Evolutionary conservation across 2,329 filamentous ascomycete genomes (phyloP), one percentile per base, ranked within the genome.

Genomic region (Elsinoe batatas): DNA sequence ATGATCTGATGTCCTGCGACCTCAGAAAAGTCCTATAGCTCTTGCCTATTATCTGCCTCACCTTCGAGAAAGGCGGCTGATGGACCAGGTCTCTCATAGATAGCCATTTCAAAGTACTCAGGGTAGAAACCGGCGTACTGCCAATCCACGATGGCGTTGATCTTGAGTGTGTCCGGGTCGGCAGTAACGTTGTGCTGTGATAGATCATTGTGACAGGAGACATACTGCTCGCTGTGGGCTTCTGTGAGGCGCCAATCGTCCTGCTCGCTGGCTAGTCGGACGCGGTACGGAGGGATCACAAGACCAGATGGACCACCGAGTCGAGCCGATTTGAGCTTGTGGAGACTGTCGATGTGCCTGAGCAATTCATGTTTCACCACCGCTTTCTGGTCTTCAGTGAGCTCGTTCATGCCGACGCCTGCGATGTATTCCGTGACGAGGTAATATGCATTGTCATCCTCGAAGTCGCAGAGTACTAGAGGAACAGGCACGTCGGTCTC

Each of bases 121-220:
- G 67, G 69, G 58, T 59, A 72, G 62, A 67, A 71, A 18, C 67
- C 70, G 10, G 65, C 65, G 58, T 68, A 70, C 56, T 73, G 70
- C 70, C 69, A 73, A 50, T 72, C 70, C 15, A 72, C 63, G 35
- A 72, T 69, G 7, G 65, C 69, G 1, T 51, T 58, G 10, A 72
- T 68, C 42, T 68, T 66, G 37, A 70, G 56, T 4, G 65, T 66
- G 1, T 64, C 50, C 13, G 64, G 65, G 54, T 65, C 61, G 22
- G 66, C 62, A 32, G 67, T 61, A 32, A 67, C 57, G 57, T 68
- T 67, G 10, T 61, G 43, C 51, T 59, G 56, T 6, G 58, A 62
- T 18, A 67, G 61, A 55, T 68, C 64, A 37, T 64, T 63, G 54
- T 68, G 64, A 55, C 64, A 65, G 57, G 65, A 67, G 26, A 64